Conservation (phyloP, 257 asterid species). For the Parsonsia alboflavescens region DNA sequence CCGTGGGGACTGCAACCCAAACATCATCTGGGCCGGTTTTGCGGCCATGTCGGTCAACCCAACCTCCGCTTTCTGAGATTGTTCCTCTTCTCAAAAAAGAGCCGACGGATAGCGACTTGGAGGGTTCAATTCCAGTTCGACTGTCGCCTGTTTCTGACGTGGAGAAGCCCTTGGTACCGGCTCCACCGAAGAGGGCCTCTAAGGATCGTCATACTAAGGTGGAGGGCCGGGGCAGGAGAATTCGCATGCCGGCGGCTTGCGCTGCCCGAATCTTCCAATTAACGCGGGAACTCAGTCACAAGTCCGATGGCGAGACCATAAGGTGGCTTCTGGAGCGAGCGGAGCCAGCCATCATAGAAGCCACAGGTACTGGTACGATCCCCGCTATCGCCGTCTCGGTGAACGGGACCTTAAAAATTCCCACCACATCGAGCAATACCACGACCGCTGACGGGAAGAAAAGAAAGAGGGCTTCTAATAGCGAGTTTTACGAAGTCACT, state of each 20-base stretch:
- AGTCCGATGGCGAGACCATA: constrained; percentile 81
- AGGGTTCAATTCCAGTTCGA: constrained; percentile 20
- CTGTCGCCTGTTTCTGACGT: not conserved
- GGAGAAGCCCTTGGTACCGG: constrained; percentile 15
- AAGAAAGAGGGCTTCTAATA: constrained; percentile 38
- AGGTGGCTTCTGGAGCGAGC: constrained; percentile 80
- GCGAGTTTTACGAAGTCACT: constrained; percentile 52
- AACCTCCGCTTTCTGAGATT: constrained; percentile 5
- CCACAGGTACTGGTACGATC: constrained; percentile 72
- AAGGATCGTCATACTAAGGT: constrained; percentile 89
- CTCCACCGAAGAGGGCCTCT: constrained; percentile 45
- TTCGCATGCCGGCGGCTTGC: constrained; percentile 74
- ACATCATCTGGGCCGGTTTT: constrained; percentile 3
- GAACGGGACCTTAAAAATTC: constrained; percentile 67
- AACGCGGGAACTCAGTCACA: constrained; percentile 68
- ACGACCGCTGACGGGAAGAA: constrained; percentile 29
- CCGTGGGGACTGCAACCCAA: constrained; percentile 34
- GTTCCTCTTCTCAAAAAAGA: constrained; percentile 41
- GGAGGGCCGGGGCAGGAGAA: constrained; percentile 81
- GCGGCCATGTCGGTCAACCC: not conserved
- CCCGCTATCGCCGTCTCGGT: constrained; percentile 84
- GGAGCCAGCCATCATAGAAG: constrained; percentile 73
- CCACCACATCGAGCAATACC: constrained; percentile 36
- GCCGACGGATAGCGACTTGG: constrained; percentile 32
- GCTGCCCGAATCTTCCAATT: constrained; percentile 77